phyloP scores from a whole-genome alignment of 352 stramenopile species.

The Phytophthora pisi region DNA sequence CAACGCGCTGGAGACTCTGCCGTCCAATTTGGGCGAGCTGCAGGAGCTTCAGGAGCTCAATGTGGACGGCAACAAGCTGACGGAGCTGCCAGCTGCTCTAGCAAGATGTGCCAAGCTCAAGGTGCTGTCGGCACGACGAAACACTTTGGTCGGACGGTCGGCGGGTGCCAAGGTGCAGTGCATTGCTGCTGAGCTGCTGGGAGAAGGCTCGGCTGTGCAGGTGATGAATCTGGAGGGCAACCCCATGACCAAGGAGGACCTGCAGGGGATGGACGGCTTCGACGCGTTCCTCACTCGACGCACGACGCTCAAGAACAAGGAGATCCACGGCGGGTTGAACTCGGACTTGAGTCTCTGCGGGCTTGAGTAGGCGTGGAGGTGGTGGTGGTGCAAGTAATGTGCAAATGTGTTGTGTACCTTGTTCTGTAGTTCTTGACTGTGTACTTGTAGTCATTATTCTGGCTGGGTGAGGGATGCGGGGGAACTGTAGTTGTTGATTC shows the following conservation, averaged over 20 bases:
- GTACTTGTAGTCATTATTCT: conserved; percentile 10
- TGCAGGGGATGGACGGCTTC: conserved; percentile 81
- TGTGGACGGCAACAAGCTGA: conserved; percentile 66
- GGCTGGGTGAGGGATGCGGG: not conserved
- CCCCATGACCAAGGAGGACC: conserved; percentile 75
- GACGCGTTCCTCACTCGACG: conserved; percentile 77
- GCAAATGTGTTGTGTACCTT: conserved; percentile 16
- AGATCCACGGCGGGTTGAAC: conserved; percentile 79
- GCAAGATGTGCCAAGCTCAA: conserved; percentile 71
- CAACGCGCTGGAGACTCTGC: conserved; percentile 58
- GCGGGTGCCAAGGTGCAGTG: conserved; percentile 33
- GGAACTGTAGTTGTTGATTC: conserved; percentile 27
- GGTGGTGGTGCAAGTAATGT: conserved; percentile 14
- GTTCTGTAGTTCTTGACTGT: conserved; percentile 15
- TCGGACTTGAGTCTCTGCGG: conserved; percentile 85
- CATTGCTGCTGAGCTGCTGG: conserved; percentile 65
- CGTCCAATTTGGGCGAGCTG: conserved; percentile 50
- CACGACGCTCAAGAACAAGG: conserved; percentile 87
- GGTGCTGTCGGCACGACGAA: conserved; percentile 67
- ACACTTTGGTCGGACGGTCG: conserved; percentile 44
- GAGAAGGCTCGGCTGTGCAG: conserved; percentile 59
- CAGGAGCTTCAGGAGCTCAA: conserved; percentile 69
- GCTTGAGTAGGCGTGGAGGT: conserved; percentile 52
- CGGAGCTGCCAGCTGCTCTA: conserved; percentile 51
- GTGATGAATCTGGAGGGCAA: conserved; percentile 88